Conservation (phyloP, 768 basidiomycete genomes). For the Rhodotorula toruloides region DNA sequence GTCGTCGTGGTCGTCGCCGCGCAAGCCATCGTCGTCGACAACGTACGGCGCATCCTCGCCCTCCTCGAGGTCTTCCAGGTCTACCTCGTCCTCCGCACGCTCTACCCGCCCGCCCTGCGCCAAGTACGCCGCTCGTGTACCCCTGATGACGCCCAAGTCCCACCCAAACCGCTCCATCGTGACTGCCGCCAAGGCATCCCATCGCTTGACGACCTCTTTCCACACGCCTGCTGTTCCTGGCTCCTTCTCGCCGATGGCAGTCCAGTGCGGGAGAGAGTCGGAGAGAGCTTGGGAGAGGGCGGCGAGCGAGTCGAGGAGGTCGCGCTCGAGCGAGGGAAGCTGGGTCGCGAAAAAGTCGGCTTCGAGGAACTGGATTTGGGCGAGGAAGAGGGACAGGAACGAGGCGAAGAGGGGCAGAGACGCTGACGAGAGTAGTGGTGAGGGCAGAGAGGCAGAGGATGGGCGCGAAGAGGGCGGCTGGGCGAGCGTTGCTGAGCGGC, state of each 20-base stretch:
- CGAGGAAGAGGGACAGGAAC: conserved; percentile 21
- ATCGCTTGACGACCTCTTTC: conserved; percentile 26
- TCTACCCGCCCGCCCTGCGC: conserved; percentile 4
- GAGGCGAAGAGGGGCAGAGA: conserved; percentile 34
- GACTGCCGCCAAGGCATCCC: conserved; percentile 26
- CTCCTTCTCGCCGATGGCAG: neutral
- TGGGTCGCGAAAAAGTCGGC: conserved; percentile 27
- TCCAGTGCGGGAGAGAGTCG: conserved; percentile 23
- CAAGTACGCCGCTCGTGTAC: conserved; percentile 10
- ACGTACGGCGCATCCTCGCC: conserved; percentile 44
- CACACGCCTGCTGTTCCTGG: conserved; percentile 16
- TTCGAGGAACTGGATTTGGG: conserved; percentile 37
- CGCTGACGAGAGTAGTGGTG: neutral
- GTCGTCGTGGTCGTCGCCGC: too few relatives aligned
- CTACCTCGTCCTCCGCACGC: conserved; percentile 33
- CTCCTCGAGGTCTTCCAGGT: conserved; percentile 53
- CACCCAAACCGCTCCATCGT: conserved; percentile 48
- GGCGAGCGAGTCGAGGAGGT: conserved; percentile 33
- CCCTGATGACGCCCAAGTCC: conserved; percentile 44
- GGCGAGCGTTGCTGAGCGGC: conserved; percentile 42
- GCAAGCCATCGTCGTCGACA: conserved; percentile 30
- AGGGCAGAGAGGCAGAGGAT: neutral
- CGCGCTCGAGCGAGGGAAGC: conserved; percentile 37
- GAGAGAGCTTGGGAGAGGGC: conserved; percentile 23
- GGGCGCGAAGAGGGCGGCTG: conserved; percentile 14